Evolutionary conservation across 2,329 filamentous ascomycete species (phyloP).

Genomic region (Fusarium sp.): DNA sequence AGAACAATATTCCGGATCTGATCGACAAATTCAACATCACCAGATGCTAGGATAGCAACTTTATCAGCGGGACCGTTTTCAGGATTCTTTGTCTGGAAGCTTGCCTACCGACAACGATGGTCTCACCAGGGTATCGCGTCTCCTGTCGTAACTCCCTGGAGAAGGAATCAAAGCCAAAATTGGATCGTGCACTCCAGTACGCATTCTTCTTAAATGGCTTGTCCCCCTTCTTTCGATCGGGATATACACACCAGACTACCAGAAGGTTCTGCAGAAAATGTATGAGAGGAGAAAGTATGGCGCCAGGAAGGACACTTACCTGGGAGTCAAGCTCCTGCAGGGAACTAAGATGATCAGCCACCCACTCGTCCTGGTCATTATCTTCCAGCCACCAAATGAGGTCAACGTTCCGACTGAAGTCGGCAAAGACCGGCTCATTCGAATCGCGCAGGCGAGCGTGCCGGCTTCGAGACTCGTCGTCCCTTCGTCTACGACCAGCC

Average conservation of each 20-base stretch:
- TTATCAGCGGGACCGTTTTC: too few relatives aligned
- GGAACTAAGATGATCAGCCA: neutral
- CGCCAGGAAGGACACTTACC: too few relatives aligned
- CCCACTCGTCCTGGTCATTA: neutral
- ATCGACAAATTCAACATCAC: neutral
- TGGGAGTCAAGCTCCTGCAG: neutral
- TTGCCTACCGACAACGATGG: slow-evolving; percentile 1
- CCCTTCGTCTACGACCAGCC: neutral
- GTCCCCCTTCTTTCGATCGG: neutral
- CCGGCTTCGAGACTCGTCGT: neutral
- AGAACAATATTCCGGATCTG: too few relatives aligned
- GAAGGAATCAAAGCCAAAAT: slow-evolving; percentile 4
- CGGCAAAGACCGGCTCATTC: neutral
- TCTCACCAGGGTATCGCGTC: neutral
- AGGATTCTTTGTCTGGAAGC: neutral
- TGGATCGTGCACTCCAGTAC: neutral
- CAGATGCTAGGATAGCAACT: neutral
- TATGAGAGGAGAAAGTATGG: too few relatives aligned
- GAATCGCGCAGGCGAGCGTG: neutral
- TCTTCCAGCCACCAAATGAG: slow-evolving; percentile 4
- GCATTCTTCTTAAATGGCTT: neutral
- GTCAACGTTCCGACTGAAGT: neutral
- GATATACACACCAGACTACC: slow-evolving; percentile 2
- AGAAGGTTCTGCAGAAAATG: too few relatives aligned
- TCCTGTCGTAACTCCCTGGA: slow-evolving; percentile 1